A percentile compares a stretch with the other conserved stretches of the same genome.
phyloP scores from a whole-genome alignment of 2,329 filamentous ascomycete genomes.

The Nothophaeocryptopus gaeumannii region DNA sequence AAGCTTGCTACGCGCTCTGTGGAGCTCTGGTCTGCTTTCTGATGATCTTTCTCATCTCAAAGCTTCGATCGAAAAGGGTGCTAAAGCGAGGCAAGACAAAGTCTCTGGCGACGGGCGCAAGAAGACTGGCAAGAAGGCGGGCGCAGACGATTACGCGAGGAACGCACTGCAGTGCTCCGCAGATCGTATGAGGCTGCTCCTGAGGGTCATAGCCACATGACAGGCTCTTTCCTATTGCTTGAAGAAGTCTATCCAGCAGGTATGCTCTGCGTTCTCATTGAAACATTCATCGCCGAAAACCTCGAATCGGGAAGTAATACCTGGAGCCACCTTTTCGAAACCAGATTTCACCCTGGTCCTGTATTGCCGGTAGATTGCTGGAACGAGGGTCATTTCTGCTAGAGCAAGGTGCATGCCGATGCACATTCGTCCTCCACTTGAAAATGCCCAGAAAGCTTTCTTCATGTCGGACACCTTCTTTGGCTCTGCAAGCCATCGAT shows the following conservation, averaged over 20 bases:
- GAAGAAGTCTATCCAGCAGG: not conserved
- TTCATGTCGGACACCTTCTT: constrained; percentile 29
- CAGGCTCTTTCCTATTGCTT: not conserved
- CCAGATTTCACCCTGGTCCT: constrained; percentile 1
- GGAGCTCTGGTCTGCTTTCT: constrained; percentile 30
- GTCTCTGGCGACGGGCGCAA: constrained; percentile 45
- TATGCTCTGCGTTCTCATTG: not conserved
- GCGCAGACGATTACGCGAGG: constrained; percentile 38
- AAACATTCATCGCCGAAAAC: constrained; percentile 14
- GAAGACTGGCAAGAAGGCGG: constrained; percentile 38
- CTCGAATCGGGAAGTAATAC: constrained; percentile 15
- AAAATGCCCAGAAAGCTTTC: constrained; percentile 50
- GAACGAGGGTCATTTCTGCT: constrained; percentile 34
- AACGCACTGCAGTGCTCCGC: constrained; percentile 34
- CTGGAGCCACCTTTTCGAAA: constrained; percentile 2
- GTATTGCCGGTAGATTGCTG: constrained; percentile 14
- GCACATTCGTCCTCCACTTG: constrained; percentile 48
- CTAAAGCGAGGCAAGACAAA: constrained; percentile 49
- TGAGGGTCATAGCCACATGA: constrained; percentile 12
- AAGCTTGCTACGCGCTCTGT: constrained; percentile 57
- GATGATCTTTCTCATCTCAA: constrained; percentile 8
- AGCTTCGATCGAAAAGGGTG: constrained; percentile 52
- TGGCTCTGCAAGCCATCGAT: constrained; percentile 38
- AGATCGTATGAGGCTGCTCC: constrained; percentile 27
- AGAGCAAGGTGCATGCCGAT: constrained; percentile 53